Conservation (phyloP, 768 basidiomycete species). For the Cantharellus cinnabarinus region DNA sequence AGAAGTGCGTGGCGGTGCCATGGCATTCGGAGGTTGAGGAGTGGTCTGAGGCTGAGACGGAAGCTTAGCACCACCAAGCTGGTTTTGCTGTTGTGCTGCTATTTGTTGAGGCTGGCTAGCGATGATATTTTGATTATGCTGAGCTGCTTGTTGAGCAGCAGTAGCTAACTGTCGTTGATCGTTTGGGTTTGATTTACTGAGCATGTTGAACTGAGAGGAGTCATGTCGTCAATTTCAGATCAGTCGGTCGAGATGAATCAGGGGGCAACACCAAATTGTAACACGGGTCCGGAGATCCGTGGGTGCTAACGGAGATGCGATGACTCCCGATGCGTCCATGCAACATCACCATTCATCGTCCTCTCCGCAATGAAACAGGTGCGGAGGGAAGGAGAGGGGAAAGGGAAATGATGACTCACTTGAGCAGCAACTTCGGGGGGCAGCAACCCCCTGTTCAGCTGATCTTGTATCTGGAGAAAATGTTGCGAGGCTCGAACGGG, state of each 20-base stretch:
- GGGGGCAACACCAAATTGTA: no score
- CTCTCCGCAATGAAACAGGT: no score
- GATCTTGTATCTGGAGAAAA: not conserved
- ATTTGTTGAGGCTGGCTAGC: no score
- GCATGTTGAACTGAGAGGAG: not conserved
- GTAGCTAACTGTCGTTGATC: not conserved
- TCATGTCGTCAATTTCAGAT: not conserved
- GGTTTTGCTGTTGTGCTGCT: no score
- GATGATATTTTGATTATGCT: not conserved
- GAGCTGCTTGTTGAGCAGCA: not conserved
- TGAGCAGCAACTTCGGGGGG: not conserved
- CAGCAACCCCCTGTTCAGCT: not conserved
- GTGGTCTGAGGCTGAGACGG: no score
- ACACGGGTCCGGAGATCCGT: no score
- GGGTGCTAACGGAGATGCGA: no score
- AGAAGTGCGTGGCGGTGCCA: not conserved
- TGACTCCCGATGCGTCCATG: no score
- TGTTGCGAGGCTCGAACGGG: not conserved
- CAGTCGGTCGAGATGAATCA: no score
- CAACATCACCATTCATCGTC: no score
- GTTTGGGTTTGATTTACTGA: not conserved
- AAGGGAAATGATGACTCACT: not conserved
- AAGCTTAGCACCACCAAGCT: no score
- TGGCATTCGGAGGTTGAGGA: no score
- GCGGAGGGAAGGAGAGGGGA: not conserved